Evolutionary conservation across 139 green algal genomes (phyloP).

Genomic region (Auxenochlorella protothecoides): DNA sequence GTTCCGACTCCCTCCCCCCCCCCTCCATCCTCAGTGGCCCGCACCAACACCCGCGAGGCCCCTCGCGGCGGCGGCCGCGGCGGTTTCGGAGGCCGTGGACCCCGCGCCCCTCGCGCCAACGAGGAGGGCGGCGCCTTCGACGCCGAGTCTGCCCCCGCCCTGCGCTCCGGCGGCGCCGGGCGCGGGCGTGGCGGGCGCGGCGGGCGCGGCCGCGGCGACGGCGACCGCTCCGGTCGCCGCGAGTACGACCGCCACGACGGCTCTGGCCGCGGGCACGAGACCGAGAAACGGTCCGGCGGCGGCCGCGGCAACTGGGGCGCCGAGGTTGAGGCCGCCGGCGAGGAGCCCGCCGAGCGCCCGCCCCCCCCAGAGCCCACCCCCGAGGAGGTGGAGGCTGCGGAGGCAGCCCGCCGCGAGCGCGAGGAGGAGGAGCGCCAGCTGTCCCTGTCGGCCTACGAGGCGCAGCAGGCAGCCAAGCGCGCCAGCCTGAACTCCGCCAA

Average conservation of each 20-base stretch:
- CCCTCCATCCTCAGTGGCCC: too few species aligned
- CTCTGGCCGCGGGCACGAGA: constrained; percentile 68
- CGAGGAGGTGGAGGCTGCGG: constrained; percentile 6
- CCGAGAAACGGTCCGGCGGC: constrained; percentile 62
- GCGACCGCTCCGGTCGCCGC: constrained; percentile 24
- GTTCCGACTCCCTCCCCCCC: too few species aligned
- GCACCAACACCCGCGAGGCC: background rate
- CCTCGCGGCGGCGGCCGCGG: constrained; percentile 9
- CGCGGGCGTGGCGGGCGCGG: background rate
- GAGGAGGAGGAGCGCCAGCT: constrained; percentile 40
- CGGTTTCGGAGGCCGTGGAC: background rate
- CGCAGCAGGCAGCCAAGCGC: constrained; percentile 58
- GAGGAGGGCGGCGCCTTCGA: constrained; percentile 12
- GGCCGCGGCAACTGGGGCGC: constrained; percentile 74
- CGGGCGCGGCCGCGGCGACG: background rate
- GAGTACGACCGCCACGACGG: constrained; percentile 75
- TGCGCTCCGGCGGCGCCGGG: background rate
- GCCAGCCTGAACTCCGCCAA: constrained; percentile 56
- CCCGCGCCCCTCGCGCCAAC: background rate
- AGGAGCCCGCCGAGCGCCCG: constrained; percentile 16
- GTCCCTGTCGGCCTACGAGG: constrained; percentile 51
- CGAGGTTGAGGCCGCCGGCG: constrained; percentile 41
- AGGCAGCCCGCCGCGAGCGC: background rate
- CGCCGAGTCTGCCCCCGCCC: constrained; percentile 10
- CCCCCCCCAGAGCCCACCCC: constrained; percentile 1